Conservation (phyloP, 495 filamentous ascomycete genomes). For the Pyronema domesticum region DNA sequence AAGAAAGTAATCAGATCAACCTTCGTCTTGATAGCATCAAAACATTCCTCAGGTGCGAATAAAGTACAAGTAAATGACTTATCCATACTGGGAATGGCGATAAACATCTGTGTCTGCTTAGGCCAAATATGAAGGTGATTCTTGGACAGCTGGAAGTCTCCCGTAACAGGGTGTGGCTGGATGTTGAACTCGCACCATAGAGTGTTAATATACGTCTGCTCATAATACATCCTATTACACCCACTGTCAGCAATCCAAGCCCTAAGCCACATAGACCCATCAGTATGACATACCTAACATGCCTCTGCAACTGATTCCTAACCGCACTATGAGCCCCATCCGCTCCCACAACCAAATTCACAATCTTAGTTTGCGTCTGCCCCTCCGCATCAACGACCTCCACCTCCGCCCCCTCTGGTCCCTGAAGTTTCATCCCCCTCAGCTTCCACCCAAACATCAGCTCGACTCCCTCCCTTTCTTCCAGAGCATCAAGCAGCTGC, state of each 20-base stretch:
- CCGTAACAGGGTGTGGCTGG: conserved; percentile 34
- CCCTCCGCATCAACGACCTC: conserved; percentile 22
- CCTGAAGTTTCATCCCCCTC: conserved; percentile 63
- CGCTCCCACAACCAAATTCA: conserved; percentile 87
- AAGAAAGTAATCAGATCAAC: conserved; percentile 51
- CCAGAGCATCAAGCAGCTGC: conserved; percentile 66
- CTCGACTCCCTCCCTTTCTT: conserved; percentile 66
- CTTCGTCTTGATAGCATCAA: conserved; percentile 37
- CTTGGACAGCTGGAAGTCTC: conserved; percentile 59
- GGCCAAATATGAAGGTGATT: conserved; percentile 98
- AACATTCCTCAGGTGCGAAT: conserved; percentile 53
- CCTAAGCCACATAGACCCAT: no score
- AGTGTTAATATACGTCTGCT: conserved; percentile 91
- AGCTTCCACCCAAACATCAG: conserved; percentile 86
- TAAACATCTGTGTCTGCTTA: conserved; percentile 85
- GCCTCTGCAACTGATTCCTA: conserved; percentile 90
- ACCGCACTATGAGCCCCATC: conserved; percentile 88
- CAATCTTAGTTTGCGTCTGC: conserved; percentile 51
- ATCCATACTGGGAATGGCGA: conserved; percentile 80
- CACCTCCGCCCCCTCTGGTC: conserved; percentile 65
- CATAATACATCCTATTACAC: conserved; percentile 57
- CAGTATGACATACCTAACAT: conserved; percentile 19
- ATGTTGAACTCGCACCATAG: conserved; percentile 96
- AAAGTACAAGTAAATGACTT: conserved; percentile 90
- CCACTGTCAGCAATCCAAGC: not conserved